Evolutionary conservation across 1,284 basidiomycete species (phyloP), one percentile per base, ranked within the genome.

Genomic region (Ustilago lituana): DNA sequence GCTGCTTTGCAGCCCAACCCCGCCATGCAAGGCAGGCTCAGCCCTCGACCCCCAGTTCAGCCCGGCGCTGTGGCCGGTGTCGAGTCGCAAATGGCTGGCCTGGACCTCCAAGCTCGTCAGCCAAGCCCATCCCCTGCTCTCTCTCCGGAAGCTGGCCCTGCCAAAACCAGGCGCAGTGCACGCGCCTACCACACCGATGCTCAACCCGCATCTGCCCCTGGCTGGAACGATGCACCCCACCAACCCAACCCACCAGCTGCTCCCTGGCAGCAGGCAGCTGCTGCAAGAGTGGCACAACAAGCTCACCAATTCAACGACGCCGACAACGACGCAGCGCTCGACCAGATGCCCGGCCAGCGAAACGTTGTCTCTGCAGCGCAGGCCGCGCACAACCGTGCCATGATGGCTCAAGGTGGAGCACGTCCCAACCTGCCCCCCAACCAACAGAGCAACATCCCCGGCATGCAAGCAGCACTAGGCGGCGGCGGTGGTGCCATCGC

Each of bases 101-200:
- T 76, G 24, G 63, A 72, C 32, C 53, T 77, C 11, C 58, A 65
- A 29, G 51, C 47, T 27, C 55, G 48, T 17, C 71, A 63, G 20
- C 57, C 60, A 2, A 53, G 47, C 12, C 56, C 67, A 9, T 43
- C 55, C 22, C 48, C 65, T 19, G 45, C 46, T 12, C 41, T 38
- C 6, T 43, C 57, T 1, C 48, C 47, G 12, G 59, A 60, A 11
- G 56, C 56, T 17, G 78, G 73, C 7, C 73, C 76, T 2, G 71
- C 77, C 0, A 67, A 63, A 26, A 73, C 76, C 9, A 82, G 81
- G 62, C 56, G 82, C 12, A 74, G 76, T 31, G 80, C 81, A 9
- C 74, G 82, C 17, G 81, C 80, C 27, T 82, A 82, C 37, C 82
- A 82, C 49, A 76, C 77, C 19, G 77, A 82, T 20, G 69, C 69